Base-by-base conservation (phyloP, 257 asterid species). In the Ophiorrhiza pumila region DNA sequence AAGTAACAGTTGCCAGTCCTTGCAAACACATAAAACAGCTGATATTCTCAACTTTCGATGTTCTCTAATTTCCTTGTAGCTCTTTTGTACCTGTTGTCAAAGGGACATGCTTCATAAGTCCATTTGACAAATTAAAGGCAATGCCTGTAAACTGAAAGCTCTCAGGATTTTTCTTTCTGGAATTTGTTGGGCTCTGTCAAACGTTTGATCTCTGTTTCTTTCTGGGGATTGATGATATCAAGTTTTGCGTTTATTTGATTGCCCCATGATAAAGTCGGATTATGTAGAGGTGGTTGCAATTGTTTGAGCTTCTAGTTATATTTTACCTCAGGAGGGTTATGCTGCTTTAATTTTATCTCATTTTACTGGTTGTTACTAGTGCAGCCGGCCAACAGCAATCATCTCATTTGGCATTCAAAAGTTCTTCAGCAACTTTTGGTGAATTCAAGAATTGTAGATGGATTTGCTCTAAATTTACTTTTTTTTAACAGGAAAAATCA, bases 401-500 rank as follows among this genome's bases (percentile, higher is more conserved):
- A 31, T 34, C 53, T 25, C 41, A 37, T 46, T 68, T 18, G 52
- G 55, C 55, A 25, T 60, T 23, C 20, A 13, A 25, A 49, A 27
- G 39, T 66, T 23, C 60, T 18, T 53, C 1, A 53, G 72, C 58
- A 61, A 43, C 65, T 10, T 46, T 59, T 29, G 17, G 66, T 35
- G 31, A 35, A 67, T 22, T 34, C 46, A 32, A 22, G 42, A 23
- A 59, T 18, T 45, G 27, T 46, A 57, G 58, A 39, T 69, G 27
- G 58, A 71, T 65, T 46, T 75, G 67, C 74, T 72, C 82, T 83
- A 71, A 85, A 80, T 74, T 63, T 67, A 63, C 74, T 62, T 79
- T 58, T 66, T 52, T 71, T 78, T 82, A 81, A 77, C 97, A 93
- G 98, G 98, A 93, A 52, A 93, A 93, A 83, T 83, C 98, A 62